Conservation (phyloP, 75 land plant species). For the Picea sitchensis region DNA sequence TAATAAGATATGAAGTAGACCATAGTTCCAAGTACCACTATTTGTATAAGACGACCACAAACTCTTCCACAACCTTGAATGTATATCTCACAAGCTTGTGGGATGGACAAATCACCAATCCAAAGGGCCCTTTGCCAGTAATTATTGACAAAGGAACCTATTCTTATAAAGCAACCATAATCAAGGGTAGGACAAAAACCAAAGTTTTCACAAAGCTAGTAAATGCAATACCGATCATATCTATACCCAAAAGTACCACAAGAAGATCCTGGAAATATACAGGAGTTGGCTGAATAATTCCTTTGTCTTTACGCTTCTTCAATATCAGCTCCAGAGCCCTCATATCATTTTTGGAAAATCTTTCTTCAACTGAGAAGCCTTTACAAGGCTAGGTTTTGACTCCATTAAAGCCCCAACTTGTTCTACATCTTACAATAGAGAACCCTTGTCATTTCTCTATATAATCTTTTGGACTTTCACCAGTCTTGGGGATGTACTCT, state of each 20-base stretch:
- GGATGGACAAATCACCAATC: conserved; percentile 82
- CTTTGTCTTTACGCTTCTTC: not conserved
- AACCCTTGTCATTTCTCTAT: conserved; percentile 48
- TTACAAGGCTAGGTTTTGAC: conserved; percentile 74
- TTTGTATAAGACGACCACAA: conserved; percentile 44
- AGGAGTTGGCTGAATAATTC: not conserved
- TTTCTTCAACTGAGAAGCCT: conserved; percentile 74
- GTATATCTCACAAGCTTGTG: conserved; percentile 92
- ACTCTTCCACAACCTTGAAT: conserved; percentile 85
- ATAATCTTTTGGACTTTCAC: conserved; percentile 76
- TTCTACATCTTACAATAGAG: not conserved
- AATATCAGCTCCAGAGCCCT: not conserved
- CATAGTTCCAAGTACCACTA: conserved; percentile 61
- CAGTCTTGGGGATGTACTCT: conserved; percentile 74
- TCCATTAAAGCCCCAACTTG: conserved; percentile 22
- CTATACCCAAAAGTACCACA: conserved; percentile 20
- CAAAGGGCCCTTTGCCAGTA: conserved; percentile 90
- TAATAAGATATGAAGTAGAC: conserved; percentile 11
- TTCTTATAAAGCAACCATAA: conserved; percentile 29
- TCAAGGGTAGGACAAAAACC: conserved; percentile 22
- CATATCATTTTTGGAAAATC: conserved; percentile 58
- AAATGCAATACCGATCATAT: conserved; percentile 37
- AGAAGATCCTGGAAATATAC: not conserved
- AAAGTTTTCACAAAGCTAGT: conserved; percentile 32
- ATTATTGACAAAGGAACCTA: conserved; percentile 60